Conservation (phyloP, 768 basidiomycete genomes). For the Nidularia pulvinata region DNA sequence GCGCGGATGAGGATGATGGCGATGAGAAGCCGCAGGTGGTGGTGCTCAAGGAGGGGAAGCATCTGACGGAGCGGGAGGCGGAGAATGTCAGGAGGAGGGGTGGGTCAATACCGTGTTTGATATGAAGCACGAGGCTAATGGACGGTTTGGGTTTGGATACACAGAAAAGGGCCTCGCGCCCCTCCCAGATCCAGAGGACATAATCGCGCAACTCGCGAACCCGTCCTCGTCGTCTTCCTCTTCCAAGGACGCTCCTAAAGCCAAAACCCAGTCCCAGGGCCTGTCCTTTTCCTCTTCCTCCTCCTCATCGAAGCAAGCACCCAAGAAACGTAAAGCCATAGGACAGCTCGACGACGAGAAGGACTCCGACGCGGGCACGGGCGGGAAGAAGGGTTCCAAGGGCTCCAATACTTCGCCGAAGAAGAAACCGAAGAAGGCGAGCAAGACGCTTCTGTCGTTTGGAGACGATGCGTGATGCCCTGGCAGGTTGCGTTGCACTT, state of each 20-base stretch:
- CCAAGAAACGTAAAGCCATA: slow-evolving; percentile 41
- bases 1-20: slow-evolving; percentile 59
- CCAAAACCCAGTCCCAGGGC: slow-evolving; percentile 15
- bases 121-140: neutral
- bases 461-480: slow-evolving; percentile 51
- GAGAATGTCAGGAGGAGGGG: slow-evolving; percentile 79
- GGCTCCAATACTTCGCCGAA: too few relatives aligned
- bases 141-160: slow-evolving; percentile 2
- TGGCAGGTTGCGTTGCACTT: too few relatives aligned
- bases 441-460: slow-evolving; percentile 54
- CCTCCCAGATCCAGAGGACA: slow-evolving; percentile 36
- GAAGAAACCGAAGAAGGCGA: slow-evolving; percentile 58
- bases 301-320: slow-evolving; percentile 22
- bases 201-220: slow-evolving; percentile 7
- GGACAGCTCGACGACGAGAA: slow-evolving; percentile 26
- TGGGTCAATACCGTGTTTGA: slow-evolving; percentile 28
- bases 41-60: slow-evolving; percentile 86
- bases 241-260: slow-evolving; percentile 16
- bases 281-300: slow-evolving; percentile 47
- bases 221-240: slow-evolving; percentile 9
- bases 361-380: slow-evolving; percentile 22
- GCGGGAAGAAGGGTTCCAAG: too few relatives aligned
- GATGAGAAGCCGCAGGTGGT: slow-evolving; percentile 92
- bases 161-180: slow-evolving; percentile 64
- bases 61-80: slow-evolving; percentile 76